Conservation (phyloP, 176 grass and related monocot species). For the Avena insularis region DNA sequence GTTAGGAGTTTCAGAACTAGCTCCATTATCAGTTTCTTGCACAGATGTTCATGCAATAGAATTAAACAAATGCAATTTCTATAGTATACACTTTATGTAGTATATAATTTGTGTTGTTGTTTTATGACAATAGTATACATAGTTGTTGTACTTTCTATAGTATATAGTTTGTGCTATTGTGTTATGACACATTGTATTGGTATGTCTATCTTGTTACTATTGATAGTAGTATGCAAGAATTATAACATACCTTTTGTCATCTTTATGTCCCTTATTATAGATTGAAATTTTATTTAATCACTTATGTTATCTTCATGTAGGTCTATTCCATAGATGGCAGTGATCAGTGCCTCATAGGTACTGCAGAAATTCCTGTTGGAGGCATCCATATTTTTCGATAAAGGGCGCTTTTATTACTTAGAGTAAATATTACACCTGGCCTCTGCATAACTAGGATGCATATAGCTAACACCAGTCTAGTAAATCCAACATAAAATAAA, state of each 20-base stretch:
- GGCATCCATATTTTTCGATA: constrained; percentile 73
- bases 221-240: background rate
- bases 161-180: background rate
- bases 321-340: constrained; percentile 92
- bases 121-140: background rate
- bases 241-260: background rate
- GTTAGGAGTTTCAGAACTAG: background rate
- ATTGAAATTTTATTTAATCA: background rate
- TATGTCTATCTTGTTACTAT: background rate
- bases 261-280: constrained; percentile 15
- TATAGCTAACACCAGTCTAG: no score
- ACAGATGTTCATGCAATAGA: constrained; percentile 18
- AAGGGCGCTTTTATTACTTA: no score
- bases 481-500: no score
- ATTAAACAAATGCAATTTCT: background rate
- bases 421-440: no score
- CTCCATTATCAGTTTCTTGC: constrained; percentile 1
- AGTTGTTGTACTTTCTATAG: background rate
- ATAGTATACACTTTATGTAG: background rate
- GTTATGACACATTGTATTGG: background rate
- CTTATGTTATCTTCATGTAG: constrained; percentile 44
- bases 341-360: constrained; percentile 97
- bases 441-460: no score
- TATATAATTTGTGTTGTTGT: background rate
- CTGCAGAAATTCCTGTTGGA: constrained; percentile 94